Base-by-base conservation (phyloP, 2,329 filamentous ascomycete genomes). In the Tympanopsis confertula region DNA sequence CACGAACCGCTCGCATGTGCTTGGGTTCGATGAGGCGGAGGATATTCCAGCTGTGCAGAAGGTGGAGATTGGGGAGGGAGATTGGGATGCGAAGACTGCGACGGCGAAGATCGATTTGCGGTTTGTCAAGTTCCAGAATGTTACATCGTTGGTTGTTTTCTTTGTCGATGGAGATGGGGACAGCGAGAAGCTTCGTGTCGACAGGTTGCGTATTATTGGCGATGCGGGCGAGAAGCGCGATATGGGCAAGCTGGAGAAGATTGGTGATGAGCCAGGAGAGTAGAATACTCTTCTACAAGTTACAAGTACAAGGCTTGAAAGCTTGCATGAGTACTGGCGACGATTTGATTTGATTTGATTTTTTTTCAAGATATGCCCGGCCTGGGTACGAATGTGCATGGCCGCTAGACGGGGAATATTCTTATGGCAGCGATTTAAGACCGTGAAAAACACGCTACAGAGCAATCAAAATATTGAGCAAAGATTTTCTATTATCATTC, bases 111-210 rank as follows among this genome's bases (percentile, higher is more conserved):
- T 89, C 38, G 62, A 71, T 33, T 63, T 96, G 50, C 83, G 88
- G 13, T 95, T 89, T 53, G 91, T 98, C 61, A 95, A 95, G 65
- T 98, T 96, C 68, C 91, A 96, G 63, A 93, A 87, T 54, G 83
- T 95, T 38, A 82, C 78, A 42, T 91, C 80, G 43, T 55, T 98
- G 49, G 82, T 94, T 14, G 50, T 98, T 10, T 98, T 95, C 57
- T 79, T 98, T 22, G 83, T 84, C 38, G 81, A 93, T 54, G 88
- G 87, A 2, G 84, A 89, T 39, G 80, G 79, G 14, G 81, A 86
- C 37, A 75, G 80, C 32, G 88, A 96, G 55, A 88, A 85, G 66
- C 81, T 91, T 41, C 78, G 91, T 40, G 59, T 98, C 36, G 85
- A 91, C 59, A 71, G 85, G 37, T 61, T 91, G 46, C 71, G 77